Evolutionary conservation across 345 rosid genomes (phyloP).

Genomic region (Arabidopsis thaliana): DNA sequence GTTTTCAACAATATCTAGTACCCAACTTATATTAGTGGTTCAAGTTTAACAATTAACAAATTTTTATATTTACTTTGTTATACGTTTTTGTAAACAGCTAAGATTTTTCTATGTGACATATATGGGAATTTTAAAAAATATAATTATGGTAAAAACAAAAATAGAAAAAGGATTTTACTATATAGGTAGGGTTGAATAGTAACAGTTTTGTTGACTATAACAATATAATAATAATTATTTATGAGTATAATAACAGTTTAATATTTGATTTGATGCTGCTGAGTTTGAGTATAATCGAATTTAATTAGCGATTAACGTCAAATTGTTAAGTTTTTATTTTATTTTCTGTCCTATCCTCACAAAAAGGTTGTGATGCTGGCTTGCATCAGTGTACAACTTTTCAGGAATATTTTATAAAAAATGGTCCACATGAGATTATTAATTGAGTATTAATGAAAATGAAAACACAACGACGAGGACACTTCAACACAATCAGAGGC

Average conservation of each 20-base stretch:
- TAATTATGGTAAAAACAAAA: neutral
- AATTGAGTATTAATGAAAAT: neutral
- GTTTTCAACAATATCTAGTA: neutral
- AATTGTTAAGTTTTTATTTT: neutral
- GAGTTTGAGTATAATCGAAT: conserved; percentile 1
- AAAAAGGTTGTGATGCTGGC: conserved; percentile 32
- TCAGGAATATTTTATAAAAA: conserved; percentile 33
- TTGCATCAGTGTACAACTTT: conserved; percentile 40
- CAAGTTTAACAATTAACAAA: conserved; percentile 9
- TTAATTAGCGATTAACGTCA: conserved; percentile 3
- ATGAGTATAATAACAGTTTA: neutral
- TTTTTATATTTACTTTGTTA: neutral
- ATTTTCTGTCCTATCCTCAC: conserved; percentile 14
- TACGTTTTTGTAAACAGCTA: neutral
- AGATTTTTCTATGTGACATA: neutral
- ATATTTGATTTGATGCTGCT: neutral
- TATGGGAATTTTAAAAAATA: neutral
- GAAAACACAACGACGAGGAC: conserved; percentile 27
- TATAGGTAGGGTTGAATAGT: conserved; percentile 12
- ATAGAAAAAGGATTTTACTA: conserved; percentile 3
- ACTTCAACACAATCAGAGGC: conserved; percentile 36
- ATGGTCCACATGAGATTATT: conserved; percentile 28
- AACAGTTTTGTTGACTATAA: conserved; percentile 3
- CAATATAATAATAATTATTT: no score
- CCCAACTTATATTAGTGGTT: conserved; percentile 7